Conservation (phyloP, 2,329 filamentous ascomycete genomes). For the Epichloe typhina region DNA sequence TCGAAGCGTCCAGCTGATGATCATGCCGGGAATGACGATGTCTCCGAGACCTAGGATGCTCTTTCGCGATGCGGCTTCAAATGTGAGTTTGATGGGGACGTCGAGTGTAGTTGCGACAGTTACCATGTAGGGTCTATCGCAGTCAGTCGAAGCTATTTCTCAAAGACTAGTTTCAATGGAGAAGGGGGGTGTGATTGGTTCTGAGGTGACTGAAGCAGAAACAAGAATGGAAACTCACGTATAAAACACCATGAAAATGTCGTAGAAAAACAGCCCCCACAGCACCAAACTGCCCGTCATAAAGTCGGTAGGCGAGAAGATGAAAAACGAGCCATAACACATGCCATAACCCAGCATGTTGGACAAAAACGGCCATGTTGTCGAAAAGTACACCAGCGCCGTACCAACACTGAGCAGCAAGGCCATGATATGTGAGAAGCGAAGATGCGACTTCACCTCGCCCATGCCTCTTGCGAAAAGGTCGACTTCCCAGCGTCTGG, state of each 20-base stretch:
- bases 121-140: conserved; percentile 61
- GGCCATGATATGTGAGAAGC: conserved; percentile 44
- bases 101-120: conserved; percentile 82
- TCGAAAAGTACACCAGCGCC: conserved; percentile 56
- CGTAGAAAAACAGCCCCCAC: conserved; percentile 76
- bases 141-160: not conserved
- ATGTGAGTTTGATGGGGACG: conserved; percentile 83
- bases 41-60: conserved; percentile 91
- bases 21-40: conserved; percentile 81
- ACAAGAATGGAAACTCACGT: conserved; percentile 39
- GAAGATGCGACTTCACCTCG: conserved; percentile 35
- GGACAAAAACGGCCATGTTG: conserved; percentile 44
- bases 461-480: conserved; percentile 37
- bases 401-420: conserved; percentile 39
- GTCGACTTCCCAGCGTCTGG: conserved; percentile 37
- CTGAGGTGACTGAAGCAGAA: not conserved
- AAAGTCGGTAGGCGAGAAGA: conserved; percentile 85
- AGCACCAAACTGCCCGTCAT: conserved; percentile 68
- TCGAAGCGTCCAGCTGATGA: conserved; percentile 77
- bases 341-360: conserved; percentile 82
- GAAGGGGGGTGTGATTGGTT: too few species aligned
- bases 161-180: too few species aligned
- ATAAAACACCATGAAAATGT: conserved; percentile 86
- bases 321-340: conserved; percentile 69
- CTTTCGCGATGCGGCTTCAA: conserved; percentile 49